Conservation (phyloP, 257 asterid species). For the Sherardia arvensis region DNA sequence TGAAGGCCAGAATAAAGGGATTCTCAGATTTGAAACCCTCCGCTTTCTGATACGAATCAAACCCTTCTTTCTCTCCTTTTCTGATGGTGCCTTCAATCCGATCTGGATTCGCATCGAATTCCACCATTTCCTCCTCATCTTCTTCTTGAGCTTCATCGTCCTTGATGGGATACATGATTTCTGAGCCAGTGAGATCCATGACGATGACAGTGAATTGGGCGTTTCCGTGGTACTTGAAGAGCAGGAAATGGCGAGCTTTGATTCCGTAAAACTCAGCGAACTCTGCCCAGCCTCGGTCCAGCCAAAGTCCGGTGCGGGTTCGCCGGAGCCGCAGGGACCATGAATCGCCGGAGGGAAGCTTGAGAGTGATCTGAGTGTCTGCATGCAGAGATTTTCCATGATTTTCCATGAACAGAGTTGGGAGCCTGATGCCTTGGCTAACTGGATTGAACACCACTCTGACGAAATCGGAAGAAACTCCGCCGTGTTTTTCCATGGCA, state of each 20-base stretch:
- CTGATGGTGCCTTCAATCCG: background rate
- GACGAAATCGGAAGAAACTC: background rate
- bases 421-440: background rate
- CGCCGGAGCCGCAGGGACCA: background rate
- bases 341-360: background rate
- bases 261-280: no score
- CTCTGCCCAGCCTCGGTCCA: background rate
- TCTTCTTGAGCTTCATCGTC: background rate
- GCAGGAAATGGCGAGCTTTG: background rate
- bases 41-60: background rate
- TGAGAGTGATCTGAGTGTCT: background rate
- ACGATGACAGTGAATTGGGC: background rate
- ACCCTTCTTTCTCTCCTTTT: no score
- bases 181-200: background rate
- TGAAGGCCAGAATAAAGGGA: background rate
- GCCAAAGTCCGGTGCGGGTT: background rate
- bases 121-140: no score
- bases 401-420: background rate
- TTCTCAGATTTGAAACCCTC: background rate
- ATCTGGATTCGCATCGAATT: background rate
- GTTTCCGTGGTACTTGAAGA: background rate
- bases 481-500: no score
- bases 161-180: background rate
- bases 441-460: background rate
- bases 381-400: background rate